Evolutionary conservation across 2,329 filamentous ascomycete species (phyloP), one percentile per base, ranked within the genome.

Genomic region (Aspergillus sp.): DNA sequence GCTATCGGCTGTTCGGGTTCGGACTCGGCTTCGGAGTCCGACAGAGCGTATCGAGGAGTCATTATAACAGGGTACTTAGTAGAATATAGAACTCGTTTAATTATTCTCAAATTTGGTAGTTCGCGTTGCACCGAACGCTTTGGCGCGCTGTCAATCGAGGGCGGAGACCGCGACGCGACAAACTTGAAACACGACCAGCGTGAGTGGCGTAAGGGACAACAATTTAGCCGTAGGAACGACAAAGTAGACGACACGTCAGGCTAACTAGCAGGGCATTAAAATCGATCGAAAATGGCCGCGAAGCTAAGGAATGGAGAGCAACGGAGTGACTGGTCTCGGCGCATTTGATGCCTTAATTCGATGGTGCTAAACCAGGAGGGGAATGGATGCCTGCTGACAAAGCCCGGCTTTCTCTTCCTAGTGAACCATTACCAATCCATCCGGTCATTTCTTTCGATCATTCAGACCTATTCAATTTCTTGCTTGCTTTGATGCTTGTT

Each of bases 11-110:
- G 64, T 20, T 74, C 69, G 6, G 63, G 62, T 39, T 75, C 69
- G 1, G 70, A 70, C n/a, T 68, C 66, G 26, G 69, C 64, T 18
- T 70, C 69, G 9, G 72, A 72, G 39, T 74, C 70, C 12, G 69
- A 70, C 57, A 78, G 64, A 18, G 63, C 65, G 53, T 70, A 69
- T 63, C 66, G 67, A 10, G 69, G 69, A 20, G 67, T 62, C 74
- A 76, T 76, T 24, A 45, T 59, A 4, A 42, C 16, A 4, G 36
- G 6, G 4, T 16, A 7, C 14, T 42, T 16, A 4, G 14, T 7
- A n/a, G 16, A 2, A 7, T 42, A 7, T 16, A 7, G 18, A 24
- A 20, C 39, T 24, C 39, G 39, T 29, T 18, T 20, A 11, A 39
- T 11, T 26, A 24, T 49, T 22, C 22, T 47, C 16, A 6, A 22